Evolutionary conservation across 2,329 filamentous ascomycete genomes (phyloP).

Genomic region (Ceratocystiopsis minuta): DNA sequence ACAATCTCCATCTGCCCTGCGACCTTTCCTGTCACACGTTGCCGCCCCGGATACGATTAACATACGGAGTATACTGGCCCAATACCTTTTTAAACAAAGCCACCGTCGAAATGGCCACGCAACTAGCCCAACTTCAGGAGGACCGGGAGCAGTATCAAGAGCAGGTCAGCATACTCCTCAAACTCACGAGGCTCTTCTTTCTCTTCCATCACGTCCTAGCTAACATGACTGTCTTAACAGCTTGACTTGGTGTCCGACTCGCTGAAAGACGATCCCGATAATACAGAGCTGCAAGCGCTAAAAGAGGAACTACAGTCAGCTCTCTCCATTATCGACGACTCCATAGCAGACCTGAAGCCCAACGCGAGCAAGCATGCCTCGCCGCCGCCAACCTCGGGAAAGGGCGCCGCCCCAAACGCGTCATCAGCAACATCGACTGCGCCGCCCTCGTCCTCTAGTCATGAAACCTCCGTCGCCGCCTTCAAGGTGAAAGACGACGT

Average conservation of each 20-base stretch:
- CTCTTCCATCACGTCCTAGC: background rate
- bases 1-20: background rate
- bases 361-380: conserved; percentile 19
- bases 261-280: conserved; percentile 64
- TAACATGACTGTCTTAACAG: conserved; percentile 21
- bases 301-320: conserved; percentile 67
- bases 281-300: conserved; percentile 58
- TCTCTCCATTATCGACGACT: conserved; percentile 60
- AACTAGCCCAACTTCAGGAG: conserved; percentile 23
- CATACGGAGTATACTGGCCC: too few relatives aligned
- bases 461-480: conserved; percentile 15
- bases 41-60: too few relatives aligned
- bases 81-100: too few relatives aligned
- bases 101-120: conserved; percentile 16
- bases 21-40: background rate
- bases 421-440: conserved; percentile 63
- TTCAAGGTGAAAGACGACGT: conserved; percentile 84
- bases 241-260: conserved; percentile 61
- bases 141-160: conserved; percentile 38
- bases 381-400: too few relatives aligned
- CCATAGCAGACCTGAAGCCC: conserved; percentile 64
- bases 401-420: too few relatives aligned
- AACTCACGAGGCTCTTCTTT: too few relatives aligned
- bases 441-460: conserved; percentile 12
- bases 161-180: conserved; percentile 24